Base-by-base conservation (phyloP, 192 early-diverging fungal genomes). In the Haplosporangium gracile region DNA sequence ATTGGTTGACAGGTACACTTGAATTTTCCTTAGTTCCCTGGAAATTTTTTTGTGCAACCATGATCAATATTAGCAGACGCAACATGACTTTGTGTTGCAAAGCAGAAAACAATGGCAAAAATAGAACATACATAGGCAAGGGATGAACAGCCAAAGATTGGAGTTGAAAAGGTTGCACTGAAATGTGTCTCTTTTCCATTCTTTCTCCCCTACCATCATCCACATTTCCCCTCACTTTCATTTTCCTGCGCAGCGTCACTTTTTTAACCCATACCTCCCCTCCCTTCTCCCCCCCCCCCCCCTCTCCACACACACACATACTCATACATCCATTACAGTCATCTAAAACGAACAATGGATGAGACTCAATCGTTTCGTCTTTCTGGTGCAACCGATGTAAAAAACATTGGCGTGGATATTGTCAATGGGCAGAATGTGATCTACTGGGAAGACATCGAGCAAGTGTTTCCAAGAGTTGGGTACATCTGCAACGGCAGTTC, bases 341-440 rank as follows among this genome's bases (percentile, higher is more conserved):
- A 70, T 70, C 34, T 70, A 42, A 40, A 36, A 70, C 69, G 39
- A 40, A 8, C 69, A 36, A 69, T 70, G 69, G 20, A 70, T 20
- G 69, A 70, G 69, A 70, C 69, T 20, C 69, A 70, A 39, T 70
- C 69, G 36, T 74, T 74, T 55, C 73, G 73, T n/a, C 34, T 74
- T 29, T 1, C 10, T 32, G 73, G 73, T 2, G 22, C 32, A 2
- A 55, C 13, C 4, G 73, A 74, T 16, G 51, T 74, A 16, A 13
- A 34, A 49, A 34, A 47, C 53, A 74, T 74, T 26, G 20, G 9
- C 53, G 32, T 18, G 5, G 13, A 34, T 29, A 32, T 34, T 51
- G 51, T 74, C 34, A 49, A 51, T 57, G 73, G 73, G 32, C 51
- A 74, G 18, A 55, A 57, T 34, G 16, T 74, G 49, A 24, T 74